Conservation (phyloP, 2,329 filamentous ascomycete genomes). For the Ophiobolus disseminans region DNA sequence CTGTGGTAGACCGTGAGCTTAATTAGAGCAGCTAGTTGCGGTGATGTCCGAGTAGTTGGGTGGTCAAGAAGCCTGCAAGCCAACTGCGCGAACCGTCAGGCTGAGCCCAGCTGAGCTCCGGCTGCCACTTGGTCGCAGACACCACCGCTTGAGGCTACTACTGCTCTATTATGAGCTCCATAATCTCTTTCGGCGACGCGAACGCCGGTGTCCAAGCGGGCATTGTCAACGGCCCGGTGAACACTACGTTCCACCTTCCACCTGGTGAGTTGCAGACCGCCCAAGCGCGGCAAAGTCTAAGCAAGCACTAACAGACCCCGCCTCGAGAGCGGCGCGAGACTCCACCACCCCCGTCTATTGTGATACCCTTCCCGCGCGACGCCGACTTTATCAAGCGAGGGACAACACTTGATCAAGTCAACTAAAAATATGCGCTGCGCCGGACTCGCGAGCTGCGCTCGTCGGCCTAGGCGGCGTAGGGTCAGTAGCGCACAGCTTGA, state of each 20-base stretch:
- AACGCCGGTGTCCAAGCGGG: constrained; percentile 19
- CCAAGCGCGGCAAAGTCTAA: neutral
- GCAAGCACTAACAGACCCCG: neutral
- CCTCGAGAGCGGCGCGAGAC: neutral
- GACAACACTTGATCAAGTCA: too few relatives aligned
- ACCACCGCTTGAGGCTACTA: constrained; percentile 3
- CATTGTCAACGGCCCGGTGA: constrained; percentile 14
- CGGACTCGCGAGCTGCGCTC: too few relatives aligned
- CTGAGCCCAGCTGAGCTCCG: constrained; percentile 2
- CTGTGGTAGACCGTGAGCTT: too few relatives aligned
- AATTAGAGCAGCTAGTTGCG: too few relatives aligned
- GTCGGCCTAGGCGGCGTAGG: too few relatives aligned
- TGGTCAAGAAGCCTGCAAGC: too few relatives aligned
- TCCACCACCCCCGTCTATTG: neutral
- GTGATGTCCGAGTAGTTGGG: too few relatives aligned
- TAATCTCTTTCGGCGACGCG: constrained; percentile 12
- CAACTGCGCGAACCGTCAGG: neutral
- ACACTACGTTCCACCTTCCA: constrained; percentile 11
- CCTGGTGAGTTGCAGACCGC: constrained; percentile 15
- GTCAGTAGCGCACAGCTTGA: neutral
- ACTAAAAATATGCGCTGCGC: too few relatives aligned
- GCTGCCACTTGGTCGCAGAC: constrained; percentile 5
- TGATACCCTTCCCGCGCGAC: neutral
- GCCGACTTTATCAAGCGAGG: too few relatives aligned
- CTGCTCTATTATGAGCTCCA: constrained; percentile 9